Evolutionary conservation across 192 early-diverging fungal genomes (phyloP), one percentile per base, ranked within the genome.

Genomic region (Linnemannia exigua): DNA sequence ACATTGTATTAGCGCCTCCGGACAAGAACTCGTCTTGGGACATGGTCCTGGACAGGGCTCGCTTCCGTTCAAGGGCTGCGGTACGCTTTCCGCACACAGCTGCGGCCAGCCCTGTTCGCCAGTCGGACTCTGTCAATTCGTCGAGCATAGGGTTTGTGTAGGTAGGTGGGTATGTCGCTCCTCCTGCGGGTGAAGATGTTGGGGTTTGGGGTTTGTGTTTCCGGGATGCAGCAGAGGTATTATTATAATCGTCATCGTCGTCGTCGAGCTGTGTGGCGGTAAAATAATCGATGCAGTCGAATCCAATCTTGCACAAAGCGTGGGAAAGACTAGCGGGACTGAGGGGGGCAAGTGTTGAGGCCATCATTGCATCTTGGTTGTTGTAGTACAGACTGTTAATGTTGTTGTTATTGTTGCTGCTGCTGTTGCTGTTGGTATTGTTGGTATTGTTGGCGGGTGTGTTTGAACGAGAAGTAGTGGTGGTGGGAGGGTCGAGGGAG

Each of bases 211-310:
- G 20, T 80, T 72, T 54, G 78, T 14, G 36, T 6, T 54, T 9
- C 41, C 9, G 41, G 9, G 41, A 44, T 44, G 41, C 41, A 44
- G 41, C 41, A 44, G 19, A 35, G 14, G 70, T 44, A 48, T 37
- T 31, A 12, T 36, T 3, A 6, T 7, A 22, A 31, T 83, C 81
- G 47, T 83, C 81, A 25, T 63, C 14, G 58, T 63, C 58, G 12
- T 63, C 28, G 58, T 63, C 58, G 58, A 63, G 58, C 44, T 72
- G 70, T 48, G 81, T 77, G 15, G 81, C 75, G 9, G 75, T 83
- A 31, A 83, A 77, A 25, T 83, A 83, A 77, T 83, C 81, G 54
- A 83, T 83, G 46, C 81, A 83, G 47, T 83, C 81, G n/a, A 83
- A 83, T 20, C 81, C 81, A 72, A 83, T 61, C 66, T 77, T 83